Conservation (phyloP, 2,329 filamentous ascomycete genomes). For the Nigrospora osmanthi region DNA sequence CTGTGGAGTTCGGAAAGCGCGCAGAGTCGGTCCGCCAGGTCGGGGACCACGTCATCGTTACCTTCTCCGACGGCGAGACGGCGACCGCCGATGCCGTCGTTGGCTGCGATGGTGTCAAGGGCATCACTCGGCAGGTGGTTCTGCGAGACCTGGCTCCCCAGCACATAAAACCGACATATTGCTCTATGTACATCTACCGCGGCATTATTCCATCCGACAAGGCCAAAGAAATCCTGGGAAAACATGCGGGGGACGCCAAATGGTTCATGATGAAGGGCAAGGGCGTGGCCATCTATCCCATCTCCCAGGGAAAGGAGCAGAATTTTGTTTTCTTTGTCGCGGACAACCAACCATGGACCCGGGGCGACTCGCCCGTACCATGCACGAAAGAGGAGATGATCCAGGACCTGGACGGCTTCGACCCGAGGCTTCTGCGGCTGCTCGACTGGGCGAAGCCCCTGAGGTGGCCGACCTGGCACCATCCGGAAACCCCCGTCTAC, state of each 20-base stretch:
- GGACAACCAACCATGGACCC: constrained; percentile 10
- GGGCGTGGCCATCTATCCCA: constrained; percentile 14
- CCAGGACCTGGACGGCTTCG: constrained; percentile 13
- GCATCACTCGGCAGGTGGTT: constrained; percentile 13
- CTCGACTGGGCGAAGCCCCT: constrained; percentile 15
- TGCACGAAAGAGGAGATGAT: constrained; percentile 18
- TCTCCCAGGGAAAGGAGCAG: constrained; percentile 14
- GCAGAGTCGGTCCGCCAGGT: constrained; percentile 13
- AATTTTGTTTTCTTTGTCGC: constrained; percentile 17
- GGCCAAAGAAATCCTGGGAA: constrained; percentile 15
- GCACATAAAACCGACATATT: constrained; percentile 17
- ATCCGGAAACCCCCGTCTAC: constrained; percentile 15
- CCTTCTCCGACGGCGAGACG: constrained; percentile 13
- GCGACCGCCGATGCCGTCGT: constrained; percentile 13
- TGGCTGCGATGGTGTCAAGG: constrained; percentile 19
- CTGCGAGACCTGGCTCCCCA: constrained; percentile 13
- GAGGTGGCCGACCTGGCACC: constrained; percentile 17
- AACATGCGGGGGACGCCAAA: constrained; percentile 17
- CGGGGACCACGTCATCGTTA: constrained; percentile 11
- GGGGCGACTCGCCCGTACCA: constrained; percentile 11
- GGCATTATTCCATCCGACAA: constrained; percentile 19
- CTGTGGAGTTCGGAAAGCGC: constrained; percentile 16
- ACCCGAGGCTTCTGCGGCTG: constrained; percentile 12
- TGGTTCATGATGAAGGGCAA: constrained; percentile 17
- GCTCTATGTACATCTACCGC: constrained; percentile 20